Percentiles rank a stretch among this genome's conserved stretches.
Evolutionary conservation across 495 filamentous ascomycete species (phyloP).

Genomic region (Daldinia vernicosa): DNA sequence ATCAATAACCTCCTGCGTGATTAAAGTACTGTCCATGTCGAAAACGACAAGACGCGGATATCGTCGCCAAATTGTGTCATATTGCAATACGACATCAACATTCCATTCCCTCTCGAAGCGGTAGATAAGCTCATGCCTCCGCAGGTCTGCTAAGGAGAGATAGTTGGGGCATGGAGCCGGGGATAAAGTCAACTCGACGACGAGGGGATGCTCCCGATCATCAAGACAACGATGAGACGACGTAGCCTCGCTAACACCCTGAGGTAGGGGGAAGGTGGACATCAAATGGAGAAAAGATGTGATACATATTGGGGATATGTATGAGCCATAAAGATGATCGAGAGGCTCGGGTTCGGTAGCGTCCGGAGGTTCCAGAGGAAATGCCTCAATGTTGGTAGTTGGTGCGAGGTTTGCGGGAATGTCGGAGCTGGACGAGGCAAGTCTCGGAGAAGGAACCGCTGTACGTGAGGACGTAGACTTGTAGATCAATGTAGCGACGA

Average conservation of each 20-base stretch:
- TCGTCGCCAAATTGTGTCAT: slow-evolving; percentile 73
- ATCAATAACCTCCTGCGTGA: slow-evolving; percentile 96
- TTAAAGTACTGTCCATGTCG: slow-evolving; percentile 97
- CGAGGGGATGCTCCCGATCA: slow-evolving; percentile 64
- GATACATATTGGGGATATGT: slow-evolving; percentile 80
- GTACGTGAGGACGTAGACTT: slow-evolving; percentile 57
- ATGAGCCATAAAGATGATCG: slow-evolving; percentile 79
- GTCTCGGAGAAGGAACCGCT: slow-evolving; percentile 48
- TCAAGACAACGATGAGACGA: slow-evolving; percentile 78
- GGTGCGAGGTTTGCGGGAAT: slow-evolving; percentile 67
- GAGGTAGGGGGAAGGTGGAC: slow-evolving; percentile 68
- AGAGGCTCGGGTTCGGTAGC: slow-evolving; percentile 67
- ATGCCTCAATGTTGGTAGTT: slow-evolving; percentile 71
- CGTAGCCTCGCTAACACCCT: slow-evolving; percentile 64
- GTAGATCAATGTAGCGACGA: slow-evolving; percentile 77
- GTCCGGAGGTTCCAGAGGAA: slow-evolving; percentile 74
- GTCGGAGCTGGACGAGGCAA: slow-evolving; percentile 50
- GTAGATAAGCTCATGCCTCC: slow-evolving; percentile 82
- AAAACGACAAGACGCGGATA: slow-evolving; percentile 88
- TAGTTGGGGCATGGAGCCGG: slow-evolving; percentile 73
- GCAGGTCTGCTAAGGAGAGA: slow-evolving; percentile 71
- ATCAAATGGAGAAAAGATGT: slow-evolving; percentile 83
- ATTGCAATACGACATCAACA: slow-evolving; percentile 79
- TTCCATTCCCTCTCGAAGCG: slow-evolving; percentile 88
- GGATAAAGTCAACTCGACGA: slow-evolving; percentile 76